phyloP scores from a whole-genome alignment of 192 early-diverging fungal genomes.

The Haplosporangium gracile region DNA sequence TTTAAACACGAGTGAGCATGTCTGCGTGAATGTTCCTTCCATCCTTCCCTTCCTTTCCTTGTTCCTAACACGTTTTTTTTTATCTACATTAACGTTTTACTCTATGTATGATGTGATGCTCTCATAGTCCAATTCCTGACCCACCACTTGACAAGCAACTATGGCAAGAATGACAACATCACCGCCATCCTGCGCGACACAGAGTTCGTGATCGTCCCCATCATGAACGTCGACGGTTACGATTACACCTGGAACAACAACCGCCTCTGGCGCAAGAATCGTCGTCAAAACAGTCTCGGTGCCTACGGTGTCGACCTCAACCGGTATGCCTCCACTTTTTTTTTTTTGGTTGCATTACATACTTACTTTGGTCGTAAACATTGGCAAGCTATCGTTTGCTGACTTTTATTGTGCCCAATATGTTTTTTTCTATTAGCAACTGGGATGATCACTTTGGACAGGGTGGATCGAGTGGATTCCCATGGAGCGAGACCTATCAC shows the following conservation, averaged over 20 bases:
- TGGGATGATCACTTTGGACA: slow-evolving; percentile 60
- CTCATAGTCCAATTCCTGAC: slow-evolving; percentile 62
- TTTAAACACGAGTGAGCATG: background rate
- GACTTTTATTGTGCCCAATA: background rate
- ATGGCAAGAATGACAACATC: slow-evolving; percentile 50
- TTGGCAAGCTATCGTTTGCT: background rate
- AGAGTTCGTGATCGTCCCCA: slow-evolving; percentile 68
- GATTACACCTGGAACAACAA: slow-evolving; percentile 61
- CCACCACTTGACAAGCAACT: slow-evolving; percentile 54
- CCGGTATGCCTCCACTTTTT: slow-evolving; percentile 51
- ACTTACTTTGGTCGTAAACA: background rate
- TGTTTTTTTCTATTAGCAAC: slow-evolving; percentile 18
- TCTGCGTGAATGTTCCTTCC: background rate
- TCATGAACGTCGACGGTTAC: slow-evolving; percentile 74
- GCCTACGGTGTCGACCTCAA: slow-evolving; percentile 61
- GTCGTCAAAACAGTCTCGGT: slow-evolving; percentile 40
- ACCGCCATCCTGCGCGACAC: slow-evolving; percentile 58
- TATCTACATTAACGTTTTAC: background rate
- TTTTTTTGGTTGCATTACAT: background rate
- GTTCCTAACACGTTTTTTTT: background rate
- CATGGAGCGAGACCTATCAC: slow-evolving; percentile 56
- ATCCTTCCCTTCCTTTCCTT: background rate
- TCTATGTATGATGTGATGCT: background rate
- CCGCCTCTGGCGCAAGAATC: slow-evolving; percentile 74
- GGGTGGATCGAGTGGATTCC: slow-evolving; percentile 51